Conservation (phyloP, 208 protist genomes). For the Angomonas deanei region DNA sequence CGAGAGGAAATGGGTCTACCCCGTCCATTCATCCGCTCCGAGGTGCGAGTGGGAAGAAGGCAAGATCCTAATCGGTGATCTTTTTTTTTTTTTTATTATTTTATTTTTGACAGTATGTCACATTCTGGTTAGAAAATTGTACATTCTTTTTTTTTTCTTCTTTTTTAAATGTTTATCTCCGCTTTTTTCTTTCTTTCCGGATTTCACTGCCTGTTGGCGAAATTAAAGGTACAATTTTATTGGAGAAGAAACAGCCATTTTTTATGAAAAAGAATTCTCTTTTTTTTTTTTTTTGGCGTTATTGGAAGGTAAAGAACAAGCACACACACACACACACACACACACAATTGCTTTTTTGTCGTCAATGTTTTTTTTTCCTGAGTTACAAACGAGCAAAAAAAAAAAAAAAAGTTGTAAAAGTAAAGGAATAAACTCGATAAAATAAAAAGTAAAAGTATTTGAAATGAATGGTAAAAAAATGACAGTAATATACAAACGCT, state of each 20-base stretch:
- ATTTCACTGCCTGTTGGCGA: too few relatives aligned
- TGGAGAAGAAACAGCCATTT: too few relatives aligned
- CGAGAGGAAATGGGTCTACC: neutral
- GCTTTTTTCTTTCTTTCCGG: slow-evolving; percentile 6
- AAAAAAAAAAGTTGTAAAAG: neutral
- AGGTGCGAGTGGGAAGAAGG: neutral
- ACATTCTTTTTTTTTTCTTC: slow-evolving; percentile 11
- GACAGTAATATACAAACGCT: too few relatives aligned
- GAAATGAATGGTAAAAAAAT: too few relatives aligned
- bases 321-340: too few relatives aligned
- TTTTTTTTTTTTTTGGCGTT: too few relatives aligned
- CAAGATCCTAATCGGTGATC: neutral
- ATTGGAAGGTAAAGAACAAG: too few relatives aligned
- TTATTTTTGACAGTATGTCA: neutral
- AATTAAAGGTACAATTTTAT: too few relatives aligned
- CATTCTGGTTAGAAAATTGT: neutral
- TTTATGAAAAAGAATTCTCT: too few relatives aligned
- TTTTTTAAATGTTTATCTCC: too few relatives aligned
- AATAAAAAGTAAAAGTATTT: too few relatives aligned
- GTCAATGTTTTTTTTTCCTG: slow-evolving; percentile 1
- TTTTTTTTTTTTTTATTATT: neutral
- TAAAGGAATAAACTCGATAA: neutral
- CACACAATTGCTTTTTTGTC: too few relatives aligned
- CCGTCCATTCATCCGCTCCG: neutral
- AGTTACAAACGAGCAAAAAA: neutral